Percentiles rank a stretch among this genome's conserved stretches.
Evolutionary conservation across 148 eudicot genomes (phyloP).

Genomic region (Silene latifolia): DNA sequence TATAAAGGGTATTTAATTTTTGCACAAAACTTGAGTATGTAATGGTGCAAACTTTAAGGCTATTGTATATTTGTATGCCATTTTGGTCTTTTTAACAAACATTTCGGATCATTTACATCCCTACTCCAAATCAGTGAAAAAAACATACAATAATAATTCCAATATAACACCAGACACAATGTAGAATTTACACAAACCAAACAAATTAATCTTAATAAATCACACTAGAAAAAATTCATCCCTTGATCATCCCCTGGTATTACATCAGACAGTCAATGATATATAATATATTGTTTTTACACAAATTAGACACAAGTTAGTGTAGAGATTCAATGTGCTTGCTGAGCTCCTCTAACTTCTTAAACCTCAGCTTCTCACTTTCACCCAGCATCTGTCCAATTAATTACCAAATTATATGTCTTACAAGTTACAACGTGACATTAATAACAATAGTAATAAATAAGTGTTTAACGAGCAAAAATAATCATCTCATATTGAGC

Average conservation of each 20-base stretch:
- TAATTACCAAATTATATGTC: background rate
- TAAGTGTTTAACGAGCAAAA: no score
- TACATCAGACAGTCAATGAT: slow-evolving; percentile 20
- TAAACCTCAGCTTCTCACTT: slow-evolving; percentile 55
- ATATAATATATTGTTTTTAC: background rate
- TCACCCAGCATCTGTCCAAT: slow-evolving; percentile 45
- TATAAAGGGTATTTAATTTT: no score
- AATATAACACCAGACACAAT: background rate
- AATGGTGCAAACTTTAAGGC: no score
- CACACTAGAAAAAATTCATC: slow-evolving; percentile 12
- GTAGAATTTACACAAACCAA: slow-evolving; percentile 18
- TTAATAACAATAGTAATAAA: no score
- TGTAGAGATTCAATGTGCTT: slow-evolving; percentile 47
- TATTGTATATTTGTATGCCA: no score
- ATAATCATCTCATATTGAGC: no score
- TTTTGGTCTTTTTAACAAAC: no score
- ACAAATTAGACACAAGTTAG: slow-evolving; percentile 14
- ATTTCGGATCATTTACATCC: no score
- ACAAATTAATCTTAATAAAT: slow-evolving; percentile 11
- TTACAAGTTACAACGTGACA: no score
- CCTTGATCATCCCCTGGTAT: background rate
- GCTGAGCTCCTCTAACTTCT: slow-evolving; percentile 64
- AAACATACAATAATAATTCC: background rate
- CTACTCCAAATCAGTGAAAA: no score
- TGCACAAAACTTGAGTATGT: no score